These are phyloP conservation scores for Apophysomyces elegans DNA, from an alignment of 371 early-diverging fungal species.

Conservation along the genomic window DNA sequence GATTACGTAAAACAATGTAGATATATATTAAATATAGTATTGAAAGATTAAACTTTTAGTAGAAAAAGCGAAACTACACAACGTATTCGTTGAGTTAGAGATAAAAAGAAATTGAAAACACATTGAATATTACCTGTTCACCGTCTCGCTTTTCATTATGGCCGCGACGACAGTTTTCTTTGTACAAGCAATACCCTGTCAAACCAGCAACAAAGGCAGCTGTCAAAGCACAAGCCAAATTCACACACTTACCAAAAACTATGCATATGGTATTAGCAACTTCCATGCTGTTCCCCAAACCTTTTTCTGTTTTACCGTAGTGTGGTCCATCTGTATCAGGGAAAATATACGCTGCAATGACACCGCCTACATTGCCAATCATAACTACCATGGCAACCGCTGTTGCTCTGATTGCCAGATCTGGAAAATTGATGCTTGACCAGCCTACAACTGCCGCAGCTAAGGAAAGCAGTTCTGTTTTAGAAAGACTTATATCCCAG, in stretches of 20 bases:
- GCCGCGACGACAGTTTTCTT: constrained; percentile 18
- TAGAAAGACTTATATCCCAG: neutral
- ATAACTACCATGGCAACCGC: constrained; percentile 45
- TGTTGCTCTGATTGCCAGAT: constrained; percentile 35
- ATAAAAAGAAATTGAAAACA: neutral
- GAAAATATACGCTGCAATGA: constrained; percentile 43
- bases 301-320: constrained; percentile 16
- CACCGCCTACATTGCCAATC: constrained; percentile 43
- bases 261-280: neutral
- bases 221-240: constrained; percentile 20
- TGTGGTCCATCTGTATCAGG: constrained; percentile 32
- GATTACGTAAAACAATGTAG: no score
- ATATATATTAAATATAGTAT: no score
- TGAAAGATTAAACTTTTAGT: neutral
- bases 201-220: constrained; percentile 15
- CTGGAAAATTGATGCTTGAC: constrained; percentile 40
- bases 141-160: neutral
- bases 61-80: neutral
- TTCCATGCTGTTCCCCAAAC: no score
- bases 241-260: constrained; percentile 27
- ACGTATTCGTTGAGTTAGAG: neutral
- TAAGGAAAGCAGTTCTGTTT: neutral
- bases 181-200: constrained; percentile 23
- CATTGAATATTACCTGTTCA: neutral
- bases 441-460: constrained; percentile 41